These are phyloP conservation scores for Metschnikowia kunwiensis DNA, from an alignment of 805 yeast species.

Conservation along the genomic window DNA sequence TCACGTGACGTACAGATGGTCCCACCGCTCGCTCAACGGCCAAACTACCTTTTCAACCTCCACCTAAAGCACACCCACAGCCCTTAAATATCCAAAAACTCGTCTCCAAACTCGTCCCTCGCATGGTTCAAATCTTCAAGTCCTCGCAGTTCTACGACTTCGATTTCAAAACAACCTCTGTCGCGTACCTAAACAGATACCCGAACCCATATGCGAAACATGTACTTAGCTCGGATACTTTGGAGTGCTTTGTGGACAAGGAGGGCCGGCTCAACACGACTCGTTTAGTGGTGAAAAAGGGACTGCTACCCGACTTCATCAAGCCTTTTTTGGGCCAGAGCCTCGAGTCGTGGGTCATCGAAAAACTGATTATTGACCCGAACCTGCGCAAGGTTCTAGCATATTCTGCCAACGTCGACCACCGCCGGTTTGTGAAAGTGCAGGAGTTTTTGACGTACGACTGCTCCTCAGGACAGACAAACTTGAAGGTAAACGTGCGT, in stretches of 20 bases:
- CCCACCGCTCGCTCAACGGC: too few relatives aligned
- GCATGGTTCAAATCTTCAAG: conserved; percentile 64
- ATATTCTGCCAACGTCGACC: conserved; percentile 82
- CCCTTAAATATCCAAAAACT: background rate
- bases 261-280: conserved; percentile 70
- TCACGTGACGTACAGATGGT: background rate
- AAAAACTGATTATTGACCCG: conserved; percentile 72
- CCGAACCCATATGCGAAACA: conserved; percentile 83
- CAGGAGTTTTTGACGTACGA: conserved; percentile 70
- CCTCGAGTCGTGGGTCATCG: conserved; percentile 78
- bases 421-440: conserved; percentile 68
- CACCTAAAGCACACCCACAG: background rate
- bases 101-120: background rate
- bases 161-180: conserved; percentile 68
- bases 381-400: conserved; percentile 50
- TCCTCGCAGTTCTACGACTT: conserved; percentile 55
- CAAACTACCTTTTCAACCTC: background rate
- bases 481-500: conserved; percentile 58
- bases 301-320: conserved; percentile 77
- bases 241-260: conserved; percentile 54
- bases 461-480: conserved; percentile 30
- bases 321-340: conserved; percentile 65
- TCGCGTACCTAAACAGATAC: conserved; percentile 62
- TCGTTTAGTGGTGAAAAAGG: conserved; percentile 71
- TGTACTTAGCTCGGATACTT: conserved; percentile 78